phyloP scores from a whole-genome alignment of 1,284 basidiomycete genomes.

The Phlebopus sp. region DNA sequence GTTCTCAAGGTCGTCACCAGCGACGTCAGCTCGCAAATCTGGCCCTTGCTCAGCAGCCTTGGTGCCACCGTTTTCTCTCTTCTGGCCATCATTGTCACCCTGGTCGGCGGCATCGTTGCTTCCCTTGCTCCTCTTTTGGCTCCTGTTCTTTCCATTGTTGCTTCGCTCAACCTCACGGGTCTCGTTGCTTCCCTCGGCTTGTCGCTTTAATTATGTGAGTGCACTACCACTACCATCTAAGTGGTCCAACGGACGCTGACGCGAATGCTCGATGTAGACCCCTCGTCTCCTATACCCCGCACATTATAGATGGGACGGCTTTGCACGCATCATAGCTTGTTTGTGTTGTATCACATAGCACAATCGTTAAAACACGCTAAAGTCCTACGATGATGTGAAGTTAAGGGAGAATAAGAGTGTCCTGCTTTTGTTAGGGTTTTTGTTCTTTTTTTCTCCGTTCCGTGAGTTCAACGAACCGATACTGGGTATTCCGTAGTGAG shows the following conservation, averaged over 20 bases:
- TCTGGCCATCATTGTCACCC: constrained; percentile 27
- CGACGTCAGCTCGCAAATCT: constrained; percentile 23
- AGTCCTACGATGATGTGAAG: neutral
- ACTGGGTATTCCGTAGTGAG: neutral
- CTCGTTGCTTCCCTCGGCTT: constrained; percentile 11
- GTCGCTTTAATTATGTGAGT: constrained; percentile 11
- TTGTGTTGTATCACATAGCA: constrained; percentile 5
- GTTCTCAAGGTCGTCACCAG: constrained; percentile 34
- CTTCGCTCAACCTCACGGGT: constrained; percentile 12
- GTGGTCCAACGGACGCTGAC: too few relatives aligned
- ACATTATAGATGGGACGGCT: neutral
- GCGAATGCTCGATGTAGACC: constrained; percentile 4
- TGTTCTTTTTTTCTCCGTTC: neutral
- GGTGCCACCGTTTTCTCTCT: constrained; percentile 29
- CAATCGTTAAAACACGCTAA: neutral
- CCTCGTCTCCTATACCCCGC: neutral
- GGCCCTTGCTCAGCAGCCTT: constrained; percentile 29
- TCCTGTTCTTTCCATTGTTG: constrained; percentile 14
- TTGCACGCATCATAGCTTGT: constrained; percentile 3
- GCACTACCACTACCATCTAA: too few relatives aligned
- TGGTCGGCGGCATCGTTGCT: constrained; percentile 31
- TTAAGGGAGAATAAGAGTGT: neutral
- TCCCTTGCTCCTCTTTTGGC: constrained; percentile 17
- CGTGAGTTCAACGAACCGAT: too few relatives aligned
- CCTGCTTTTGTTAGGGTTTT: neutral